Evolutionary conservation across 2,329 filamentous ascomycete genomes (phyloP).

Genomic region (Aureobasidium namibiae): DNA sequence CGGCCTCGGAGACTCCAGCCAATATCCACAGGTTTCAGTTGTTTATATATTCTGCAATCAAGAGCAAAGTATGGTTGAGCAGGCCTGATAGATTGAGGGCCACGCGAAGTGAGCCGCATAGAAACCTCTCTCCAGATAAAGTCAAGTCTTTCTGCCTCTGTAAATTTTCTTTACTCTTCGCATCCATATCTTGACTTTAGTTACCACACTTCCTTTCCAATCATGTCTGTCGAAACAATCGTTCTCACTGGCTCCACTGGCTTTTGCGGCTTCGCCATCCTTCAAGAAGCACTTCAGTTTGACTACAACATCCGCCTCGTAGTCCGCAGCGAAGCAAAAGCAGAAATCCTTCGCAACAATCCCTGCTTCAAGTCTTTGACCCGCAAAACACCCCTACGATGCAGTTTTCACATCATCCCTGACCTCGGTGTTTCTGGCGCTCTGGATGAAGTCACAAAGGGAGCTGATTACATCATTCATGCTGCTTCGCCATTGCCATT

Average conservation of each 20-base stretch:
- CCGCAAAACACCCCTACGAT: slow-evolving; percentile 17
- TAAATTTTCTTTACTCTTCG: not conserved
- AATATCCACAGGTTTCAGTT: not conserved
- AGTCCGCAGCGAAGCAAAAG: slow-evolving; percentile 28
- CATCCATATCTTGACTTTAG: not conserved
- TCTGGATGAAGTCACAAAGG: slow-evolving; percentile 27
- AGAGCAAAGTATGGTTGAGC: not conserved
- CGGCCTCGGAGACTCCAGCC: not conserved
- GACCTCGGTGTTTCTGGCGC: slow-evolving; percentile 24
- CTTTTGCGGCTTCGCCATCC: slow-evolving; percentile 29
- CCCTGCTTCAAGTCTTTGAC: slow-evolving; percentile 22
- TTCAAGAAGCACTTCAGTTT: slow-evolving; percentile 25
- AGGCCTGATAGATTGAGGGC: not conserved
- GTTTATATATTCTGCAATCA: not conserved
- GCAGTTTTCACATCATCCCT: slow-evolving; percentile 28
- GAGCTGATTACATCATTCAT: slow-evolving; percentile 24
- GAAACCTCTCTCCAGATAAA: not conserved
- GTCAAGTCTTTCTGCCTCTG: not conserved
- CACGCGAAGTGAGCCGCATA: not conserved
- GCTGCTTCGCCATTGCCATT: slow-evolving; percentile 21
- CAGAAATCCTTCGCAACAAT: slow-evolving; percentile 21
- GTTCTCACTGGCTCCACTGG: slow-evolving; percentile 34
- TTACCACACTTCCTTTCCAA: not conserved
- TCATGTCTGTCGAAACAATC: slow-evolving; percentile 15
- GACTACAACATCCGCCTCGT: slow-evolving; percentile 32